Base-by-base conservation (phyloP, 2,329 filamentous ascomycete species). In the Apiospora hydei region DNA sequence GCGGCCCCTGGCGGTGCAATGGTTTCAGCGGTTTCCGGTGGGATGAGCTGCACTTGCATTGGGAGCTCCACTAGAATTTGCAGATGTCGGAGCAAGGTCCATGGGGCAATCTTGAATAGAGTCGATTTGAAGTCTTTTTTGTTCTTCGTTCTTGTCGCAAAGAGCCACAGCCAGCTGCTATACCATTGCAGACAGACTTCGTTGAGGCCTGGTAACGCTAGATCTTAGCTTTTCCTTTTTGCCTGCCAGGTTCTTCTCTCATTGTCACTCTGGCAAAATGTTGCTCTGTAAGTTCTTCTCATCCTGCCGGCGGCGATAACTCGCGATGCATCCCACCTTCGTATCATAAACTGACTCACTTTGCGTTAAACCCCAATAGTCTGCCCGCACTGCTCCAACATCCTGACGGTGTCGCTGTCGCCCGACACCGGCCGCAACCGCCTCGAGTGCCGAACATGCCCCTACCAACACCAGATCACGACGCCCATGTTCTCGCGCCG, bases 401-500 rank as follows among this genome's bases (percentile, higher is more conserved):
- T 94, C 83, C 90, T 96, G 80, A 94, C 92, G 79, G 91, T 96
- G 78, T 91, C 90, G 73, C 81, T 85, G 24, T 78, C 77, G 69
- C 87, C 87, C 75, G 86, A 85, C 75, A 85, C 84, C 69, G 86
- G 87, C 72, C 85, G 84, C 78, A 98, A 98, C 86, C 92, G 95
- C 72, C 94, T 98, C 83, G 94, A 97, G 84, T 99, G 96, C 85
- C 93, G 94, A 72, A 97, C 95, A 72, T 99, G 96, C 78, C 96
- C 96, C 4, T 99, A 97, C 85, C 92, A 97, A 82, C 95, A 94
- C 83, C 86, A 93, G 72, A 92, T 98, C 79, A 91, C 92, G 76
- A 89, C 92, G 78, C 90, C 91, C 73, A 93, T 94, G 83, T 98
- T 91, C 84, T 91, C 88, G 78, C 95, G 97, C 79, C 93, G 94